phyloP scores from a whole-genome alignment of 2,329 filamentous ascomycete genomes.

The Fusarium newnesense region DNA sequence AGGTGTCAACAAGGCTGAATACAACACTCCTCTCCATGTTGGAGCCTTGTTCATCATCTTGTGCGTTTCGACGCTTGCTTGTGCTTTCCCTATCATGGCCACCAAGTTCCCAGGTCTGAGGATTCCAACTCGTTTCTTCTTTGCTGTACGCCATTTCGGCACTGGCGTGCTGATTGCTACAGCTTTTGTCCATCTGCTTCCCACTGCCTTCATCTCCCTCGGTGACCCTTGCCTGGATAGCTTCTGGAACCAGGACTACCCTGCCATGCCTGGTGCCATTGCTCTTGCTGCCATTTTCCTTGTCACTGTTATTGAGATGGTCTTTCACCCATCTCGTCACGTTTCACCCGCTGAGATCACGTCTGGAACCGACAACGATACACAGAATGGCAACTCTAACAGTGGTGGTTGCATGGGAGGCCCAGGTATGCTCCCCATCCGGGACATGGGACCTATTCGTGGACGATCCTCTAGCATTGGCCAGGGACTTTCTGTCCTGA shows the following conservation, averaged over 20 bases:
- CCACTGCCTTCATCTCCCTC: slow-evolving; percentile 71
- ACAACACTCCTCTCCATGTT: slow-evolving; percentile 68
- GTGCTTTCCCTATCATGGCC: slow-evolving; percentile 65
- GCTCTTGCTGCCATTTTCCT: slow-evolving; percentile 82
- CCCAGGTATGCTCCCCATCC: slow-evolving; percentile 44
- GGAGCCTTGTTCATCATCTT: slow-evolving; percentile 65
- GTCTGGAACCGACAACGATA: background rate
- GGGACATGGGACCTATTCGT: slow-evolving; percentile 48
- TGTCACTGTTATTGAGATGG: slow-evolving; percentile 84
- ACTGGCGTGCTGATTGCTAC: slow-evolving; percentile 81
- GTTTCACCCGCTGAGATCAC: slow-evolving; percentile 32
- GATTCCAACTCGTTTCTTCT: slow-evolving; percentile 66
- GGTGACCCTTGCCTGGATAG: slow-evolving; percentile 74
- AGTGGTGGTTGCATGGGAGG: slow-evolving; percentile 42
- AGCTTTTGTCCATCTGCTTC: slow-evolving; percentile 80
- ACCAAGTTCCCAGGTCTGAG: slow-evolving; percentile 61
- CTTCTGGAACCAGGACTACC: slow-evolving; percentile 81
- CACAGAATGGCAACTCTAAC: background rate
- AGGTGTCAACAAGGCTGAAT: slow-evolving; percentile 50
- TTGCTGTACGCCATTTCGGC: slow-evolving; percentile 74
- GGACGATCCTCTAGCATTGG: slow-evolving; percentile 50
- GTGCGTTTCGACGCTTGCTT: slow-evolving; percentile 59
- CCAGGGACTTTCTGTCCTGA: slow-evolving; percentile 47
- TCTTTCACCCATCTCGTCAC: slow-evolving; percentile 59
- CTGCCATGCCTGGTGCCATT: slow-evolving; percentile 81